These are phyloP conservation scores for Geranium rotundifolium DNA, from an alignment of 345 rosid species.

Conservation along the genomic window DNA sequence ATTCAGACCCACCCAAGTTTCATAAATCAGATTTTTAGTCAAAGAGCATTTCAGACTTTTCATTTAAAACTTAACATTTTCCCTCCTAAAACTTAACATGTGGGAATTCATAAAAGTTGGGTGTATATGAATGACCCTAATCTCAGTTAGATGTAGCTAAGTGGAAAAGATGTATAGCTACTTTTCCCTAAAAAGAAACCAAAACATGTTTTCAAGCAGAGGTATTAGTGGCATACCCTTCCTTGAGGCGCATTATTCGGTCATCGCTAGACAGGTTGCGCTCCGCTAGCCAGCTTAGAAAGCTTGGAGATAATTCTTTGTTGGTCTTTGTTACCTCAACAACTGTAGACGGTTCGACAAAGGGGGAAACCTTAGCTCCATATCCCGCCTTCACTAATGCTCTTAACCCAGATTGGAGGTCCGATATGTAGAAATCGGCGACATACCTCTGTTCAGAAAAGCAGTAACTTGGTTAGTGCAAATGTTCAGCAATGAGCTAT, in stretches of 20 bases:
- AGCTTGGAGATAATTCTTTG: constrained; percentile 60
- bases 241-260: constrained; percentile 71
- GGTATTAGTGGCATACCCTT: constrained; percentile 47
- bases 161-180: no score
- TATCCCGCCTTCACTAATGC: constrained; percentile 88
- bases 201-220: no score
- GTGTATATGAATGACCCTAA: no score
- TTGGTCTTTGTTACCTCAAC: constrained; percentile 52
- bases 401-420: constrained; percentile 82
- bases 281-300: constrained; percentile 68
- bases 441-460: constrained; percentile 57
- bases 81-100: no score
- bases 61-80: no score
- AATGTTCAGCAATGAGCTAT: no score
- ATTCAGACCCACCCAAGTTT: no score
- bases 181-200: no score
- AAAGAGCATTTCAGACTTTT: no score
- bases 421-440: constrained; percentile 87
- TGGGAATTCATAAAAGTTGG: no score
- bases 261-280: constrained; percentile 59
- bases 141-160: no score
- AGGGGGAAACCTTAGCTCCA: constrained; percentile 83
- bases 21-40: no score
- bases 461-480: neutral
- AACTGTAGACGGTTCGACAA: constrained; percentile 56